Base-by-base conservation (phyloP, 805 yeast genomes). In the Yarrowia deformans region DNA sequence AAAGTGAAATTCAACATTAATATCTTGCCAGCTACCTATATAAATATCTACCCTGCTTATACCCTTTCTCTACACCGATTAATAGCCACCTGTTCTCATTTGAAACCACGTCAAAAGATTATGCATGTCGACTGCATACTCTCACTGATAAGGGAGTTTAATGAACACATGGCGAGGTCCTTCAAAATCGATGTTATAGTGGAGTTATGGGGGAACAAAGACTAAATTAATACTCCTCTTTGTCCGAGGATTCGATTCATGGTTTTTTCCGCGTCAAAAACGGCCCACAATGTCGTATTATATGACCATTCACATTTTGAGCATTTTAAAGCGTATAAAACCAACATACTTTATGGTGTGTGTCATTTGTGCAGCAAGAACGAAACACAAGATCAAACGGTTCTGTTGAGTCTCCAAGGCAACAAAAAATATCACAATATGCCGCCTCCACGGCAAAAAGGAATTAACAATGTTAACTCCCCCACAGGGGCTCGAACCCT, bases 401-500 rank as follows among this genome's bases (percentile, higher is more conserved):
- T 23, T 23, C 29, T 2, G 29, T 23, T 23, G 29, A 23, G 29
- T 23, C 29, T 23, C 29, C 29, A 23, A 2, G 29, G 4, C 3
- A 23, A 23, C 29, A 4, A 23, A 23, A 23, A 23, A n/a, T n/a
- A n/a, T n/a, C n/a, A n/a, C 29, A 23, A 23, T 2, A 23, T 2
- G 29, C 29, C 29, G 29, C 29, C 29, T 23, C 29, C 2, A 32
- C 19, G 6, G 18, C 40, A 54, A 54, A 54, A 54, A 19, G 35
- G n/a, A 54, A 39, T 54, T 37, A 35, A 35, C 32, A 19, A 54
- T 16, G 23, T 16, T 12, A 45, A 46, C 85, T 83, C 85, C 85
- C 81, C 77, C 82, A 81, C 84, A 82, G 85, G 85, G 85, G 85
- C 85, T 83, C 84, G 85, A 83, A 83, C 85, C 85, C 85, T 82